Evolutionary conservation across 1,139 yeast genomes (phyloP).

Genomic region (Geotrichum histeridarum): DNA sequence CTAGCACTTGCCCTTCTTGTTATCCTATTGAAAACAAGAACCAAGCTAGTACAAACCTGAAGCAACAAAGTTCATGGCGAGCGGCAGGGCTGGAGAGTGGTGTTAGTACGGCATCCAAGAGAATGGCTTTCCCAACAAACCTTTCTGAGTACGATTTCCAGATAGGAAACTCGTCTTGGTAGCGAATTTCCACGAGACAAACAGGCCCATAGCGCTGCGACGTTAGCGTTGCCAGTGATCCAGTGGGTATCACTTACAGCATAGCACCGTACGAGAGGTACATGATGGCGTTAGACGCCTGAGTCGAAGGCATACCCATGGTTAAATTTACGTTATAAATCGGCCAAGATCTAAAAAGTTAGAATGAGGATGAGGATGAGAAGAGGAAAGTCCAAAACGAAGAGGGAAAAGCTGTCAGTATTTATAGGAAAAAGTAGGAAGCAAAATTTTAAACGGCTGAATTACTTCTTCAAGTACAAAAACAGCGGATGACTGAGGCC

Average conservation of each 20-base stretch:
- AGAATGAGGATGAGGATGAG: not conserved
- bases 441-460: no score
- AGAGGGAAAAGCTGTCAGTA: no score
- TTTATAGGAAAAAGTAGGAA: no score
- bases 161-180: conserved; percentile 53
- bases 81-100: conserved; percentile 45
- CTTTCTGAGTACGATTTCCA: conserved; percentile 75
- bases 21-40: conserved; percentile 12
- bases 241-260: conserved; percentile 33
- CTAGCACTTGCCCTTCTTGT: conserved; percentile 5
- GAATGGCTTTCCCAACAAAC: conserved; percentile 29
- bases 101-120: conserved; percentile 13
- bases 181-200: conserved; percentile 33
- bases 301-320: conserved; percentile 37
- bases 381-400: not conserved
- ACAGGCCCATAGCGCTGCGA: conserved; percentile 32
- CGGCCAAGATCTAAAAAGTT: not conserved
- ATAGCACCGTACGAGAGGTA: conserved; percentile 68
- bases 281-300: conserved; percentile 70
- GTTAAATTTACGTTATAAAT: conserved; percentile 4
- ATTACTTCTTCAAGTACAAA: no score
- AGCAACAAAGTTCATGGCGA: conserved; percentile 81
- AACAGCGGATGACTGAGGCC: no score
- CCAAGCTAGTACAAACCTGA: conserved; percentile 57
- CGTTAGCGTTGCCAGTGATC: conserved; percentile 5